A percentile compares a stretch with the other conserved stretches of the same genome.
Evolutionary conservation across 768 basidiomycete genomes (phyloP).

Genomic region (Daedaleopsis sinensis): DNA sequence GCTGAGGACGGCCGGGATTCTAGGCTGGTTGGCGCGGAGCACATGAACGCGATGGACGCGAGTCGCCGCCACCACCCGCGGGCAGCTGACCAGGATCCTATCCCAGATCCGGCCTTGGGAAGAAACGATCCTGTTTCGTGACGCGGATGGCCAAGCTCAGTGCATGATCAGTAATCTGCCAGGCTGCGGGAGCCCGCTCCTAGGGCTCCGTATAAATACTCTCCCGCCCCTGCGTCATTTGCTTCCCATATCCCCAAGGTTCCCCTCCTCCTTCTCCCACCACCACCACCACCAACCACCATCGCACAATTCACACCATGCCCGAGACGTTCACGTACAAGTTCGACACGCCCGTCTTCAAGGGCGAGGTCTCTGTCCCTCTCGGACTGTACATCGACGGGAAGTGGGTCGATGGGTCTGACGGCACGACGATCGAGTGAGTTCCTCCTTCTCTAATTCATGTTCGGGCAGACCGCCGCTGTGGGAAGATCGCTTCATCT

Average conservation of each 20-base stretch:
- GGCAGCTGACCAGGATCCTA: constrained; percentile 13
- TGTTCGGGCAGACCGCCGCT: background rate
- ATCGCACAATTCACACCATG: constrained; percentile 34
- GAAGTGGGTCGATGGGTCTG: constrained; percentile 60
- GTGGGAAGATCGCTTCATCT: background rate
- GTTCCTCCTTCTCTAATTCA: constrained; percentile 27
- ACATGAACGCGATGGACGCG: constrained; percentile 18
- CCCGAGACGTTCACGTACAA: constrained; percentile 47
- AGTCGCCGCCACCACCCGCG: constrained; percentile 12
- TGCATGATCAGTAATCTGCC: constrained; percentile 12
- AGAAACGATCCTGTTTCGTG: constrained; percentile 1
- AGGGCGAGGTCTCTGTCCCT: constrained; percentile 55
- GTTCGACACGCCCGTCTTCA: constrained; percentile 58
- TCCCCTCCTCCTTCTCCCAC: background rate
- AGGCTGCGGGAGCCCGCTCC: constrained; percentile 1
- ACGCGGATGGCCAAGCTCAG: constrained; percentile 3
- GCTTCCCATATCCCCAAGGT: background rate
- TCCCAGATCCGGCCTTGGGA: constrained; percentile 15
- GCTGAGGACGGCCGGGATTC: background rate
- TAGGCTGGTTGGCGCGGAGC: constrained; percentile 1
- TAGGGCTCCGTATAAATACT: constrained; percentile 14
- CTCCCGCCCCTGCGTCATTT: background rate
- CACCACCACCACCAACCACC: background rate
- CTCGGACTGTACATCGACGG: constrained; percentile 78
- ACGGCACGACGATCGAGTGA: constrained; percentile 69